A percentile compares a stretch with the other conserved stretches of the same genome.
Evolutionary conservation across 1,284 basidiomycete species (phyloP).

Genomic region (Volvariella volvacea): DNA sequence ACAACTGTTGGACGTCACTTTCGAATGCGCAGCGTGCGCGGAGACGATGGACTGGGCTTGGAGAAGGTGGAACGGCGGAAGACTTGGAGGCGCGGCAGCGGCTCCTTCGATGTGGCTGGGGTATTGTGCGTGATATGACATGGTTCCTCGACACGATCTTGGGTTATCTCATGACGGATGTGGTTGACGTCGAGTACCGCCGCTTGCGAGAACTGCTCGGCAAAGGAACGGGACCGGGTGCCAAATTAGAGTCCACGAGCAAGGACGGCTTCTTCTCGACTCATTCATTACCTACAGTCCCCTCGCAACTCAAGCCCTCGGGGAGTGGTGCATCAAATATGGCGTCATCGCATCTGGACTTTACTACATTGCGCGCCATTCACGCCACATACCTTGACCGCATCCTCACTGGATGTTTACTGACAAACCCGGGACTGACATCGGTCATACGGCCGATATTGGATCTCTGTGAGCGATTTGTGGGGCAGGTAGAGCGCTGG

Average conservation of each 20-base stretch:
- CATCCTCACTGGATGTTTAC: slow-evolving; percentile 71
- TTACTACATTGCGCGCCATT: slow-evolving; percentile 74
- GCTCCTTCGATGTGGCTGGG: slow-evolving; percentile 78
- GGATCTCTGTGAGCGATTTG: slow-evolving; percentile 79
- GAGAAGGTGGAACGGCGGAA: slow-evolving; percentile 76
- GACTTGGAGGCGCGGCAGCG: slow-evolving; percentile 58
- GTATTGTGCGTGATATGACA: slow-evolving; percentile 77
- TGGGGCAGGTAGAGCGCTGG: slow-evolving; percentile 83
- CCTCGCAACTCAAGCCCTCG: background rate
- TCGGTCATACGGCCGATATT: slow-evolving; percentile 65
- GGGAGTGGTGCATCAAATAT: slow-evolving; percentile 5
- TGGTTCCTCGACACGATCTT: slow-evolving; percentile 86
- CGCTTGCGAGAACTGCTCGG: slow-evolving; percentile 55
- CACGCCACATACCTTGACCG: slow-evolving; percentile 80
- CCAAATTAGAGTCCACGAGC: background rate
- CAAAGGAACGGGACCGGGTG: slow-evolving; percentile 21
- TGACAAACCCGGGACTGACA: slow-evolving; percentile 63
- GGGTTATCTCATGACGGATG: slow-evolving; percentile 84
- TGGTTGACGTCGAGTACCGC: slow-evolving; percentile 79
- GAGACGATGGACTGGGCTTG: slow-evolving; percentile 78
- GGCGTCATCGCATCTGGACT: slow-evolving; percentile 52
- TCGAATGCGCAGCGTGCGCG: slow-evolving; percentile 78
- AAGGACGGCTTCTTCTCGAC: background rate
- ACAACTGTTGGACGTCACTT: slow-evolving; percentile 77
- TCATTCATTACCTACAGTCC: background rate